These are phyloP conservation scores for Macroventuria anomochaeta DNA, from an alignment of 2,329 filamentous ascomycete genomes.

Conservation along the genomic window DNA sequence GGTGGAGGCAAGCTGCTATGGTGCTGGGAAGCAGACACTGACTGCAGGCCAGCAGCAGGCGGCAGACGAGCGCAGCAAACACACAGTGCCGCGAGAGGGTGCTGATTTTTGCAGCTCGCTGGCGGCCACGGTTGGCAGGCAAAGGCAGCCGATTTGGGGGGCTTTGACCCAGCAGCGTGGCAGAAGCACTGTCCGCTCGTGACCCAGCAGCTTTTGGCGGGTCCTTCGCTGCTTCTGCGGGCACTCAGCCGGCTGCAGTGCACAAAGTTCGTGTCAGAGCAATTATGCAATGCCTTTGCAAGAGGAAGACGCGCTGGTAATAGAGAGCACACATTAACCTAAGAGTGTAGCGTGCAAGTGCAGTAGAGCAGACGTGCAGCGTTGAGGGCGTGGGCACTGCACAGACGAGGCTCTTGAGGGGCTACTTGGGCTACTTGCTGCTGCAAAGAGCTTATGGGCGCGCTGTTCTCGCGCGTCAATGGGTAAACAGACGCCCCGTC, in stretches of 20 bases:
- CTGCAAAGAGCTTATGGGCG: not conserved
- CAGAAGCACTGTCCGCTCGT: slow-evolving; percentile 1
- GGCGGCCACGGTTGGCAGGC: not conserved
- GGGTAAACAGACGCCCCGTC: slow-evolving; percentile 1
- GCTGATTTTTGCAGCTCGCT: not conserved
- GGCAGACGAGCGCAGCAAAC: not conserved
- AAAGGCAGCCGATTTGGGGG: not conserved
- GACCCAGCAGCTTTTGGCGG: slow-evolving; percentile 6
- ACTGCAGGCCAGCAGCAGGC: not conserved
- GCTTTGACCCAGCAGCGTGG: not conserved
- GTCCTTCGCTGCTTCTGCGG: slow-evolving; percentile 21
- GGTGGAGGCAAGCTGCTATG: not conserved
- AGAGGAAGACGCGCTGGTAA: not conserved
- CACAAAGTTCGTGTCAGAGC: slow-evolving; percentile 3
- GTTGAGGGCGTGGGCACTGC: not conserved
- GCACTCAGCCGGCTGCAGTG: slow-evolving; percentile 8
- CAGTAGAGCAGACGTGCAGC: not conserved
- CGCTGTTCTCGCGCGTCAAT: not conserved
- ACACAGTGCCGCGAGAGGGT: not conserved
- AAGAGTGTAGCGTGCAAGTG: not conserved
- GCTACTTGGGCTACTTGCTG: not conserved
- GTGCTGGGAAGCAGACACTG: no score
- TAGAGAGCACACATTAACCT: not conserved
- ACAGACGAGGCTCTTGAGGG: not conserved
- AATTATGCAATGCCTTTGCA: slow-evolving; percentile 5